Evolutionary conservation across 768 basidiomycete species (phyloP), one percentile per base, ranked within the genome.

Genomic region (Mycena amicta): DNA sequence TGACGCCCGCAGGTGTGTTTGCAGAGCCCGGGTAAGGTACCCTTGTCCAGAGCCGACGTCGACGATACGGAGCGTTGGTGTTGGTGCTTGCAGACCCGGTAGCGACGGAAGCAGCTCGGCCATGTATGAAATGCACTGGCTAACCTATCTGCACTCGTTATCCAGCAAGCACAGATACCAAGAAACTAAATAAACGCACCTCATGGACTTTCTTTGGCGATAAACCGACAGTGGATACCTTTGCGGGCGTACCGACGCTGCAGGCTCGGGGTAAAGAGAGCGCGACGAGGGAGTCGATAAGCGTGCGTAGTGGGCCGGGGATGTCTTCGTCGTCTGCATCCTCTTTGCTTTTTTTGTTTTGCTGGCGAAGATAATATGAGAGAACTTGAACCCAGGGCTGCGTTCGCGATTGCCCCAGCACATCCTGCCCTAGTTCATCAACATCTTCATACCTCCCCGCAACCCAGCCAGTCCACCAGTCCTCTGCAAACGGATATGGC

Each of bases 121-220:
- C 26, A 88, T 74, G 71, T 83, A 88, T 5, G 77, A 70, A 18
- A 78, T 73, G 88, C 90, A 90, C 49, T 82, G 80, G 1, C 72
- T 62, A 46, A 92, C 87, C 62, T 63, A 55, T 47, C 4, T 41
- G 30, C 25, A 49, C 30, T 43, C 47, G 27, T 49, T 30, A 31
- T 28, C 3, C 33, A 52, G 45, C 50, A 47, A 39, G 43, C 37
- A 55, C 22, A 30, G 30, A 25, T 52, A 37, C 27, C 41, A 31
- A 51, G n/a, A n/a, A n/a, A n/a, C n/a, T n/a, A n/a, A n/a, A n/a
- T n/a, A 59, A 33, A 25, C 30, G 39, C 39, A 60, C 62, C 68
- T 92, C 90, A 61, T 92, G 89, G 2, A 75, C 73, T 68, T 92
- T 92, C 69, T 92, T 92, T 4, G 88, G 88, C 3, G 88, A 89